phyloP scores from a whole-genome alignment of 2,329 filamentous ascomycete genomes.

The Capronia epimyces region DNA sequence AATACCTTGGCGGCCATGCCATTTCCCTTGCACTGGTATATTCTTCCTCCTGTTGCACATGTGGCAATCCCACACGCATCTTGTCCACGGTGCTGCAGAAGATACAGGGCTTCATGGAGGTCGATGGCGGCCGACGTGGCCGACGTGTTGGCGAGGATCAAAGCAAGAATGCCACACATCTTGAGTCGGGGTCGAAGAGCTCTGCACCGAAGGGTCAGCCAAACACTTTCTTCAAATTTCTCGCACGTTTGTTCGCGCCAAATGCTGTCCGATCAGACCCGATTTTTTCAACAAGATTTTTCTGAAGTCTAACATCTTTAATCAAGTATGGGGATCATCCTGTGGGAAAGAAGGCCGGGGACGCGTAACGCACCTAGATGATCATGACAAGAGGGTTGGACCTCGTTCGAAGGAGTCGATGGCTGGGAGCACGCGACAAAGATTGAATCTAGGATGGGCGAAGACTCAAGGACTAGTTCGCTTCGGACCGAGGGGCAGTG shows the following conservation, averaged over 20 bases:
- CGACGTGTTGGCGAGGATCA: constrained; percentile 55
- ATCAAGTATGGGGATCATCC: constrained; percentile 40
- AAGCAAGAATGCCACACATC: constrained; percentile 60
- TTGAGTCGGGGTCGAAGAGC: constrained; percentile 29
- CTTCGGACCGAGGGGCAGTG: constrained; percentile 10
- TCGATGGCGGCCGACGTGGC: constrained; percentile 54
- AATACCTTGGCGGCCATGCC: constrained; percentile 84
- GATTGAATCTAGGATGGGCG: neutral
- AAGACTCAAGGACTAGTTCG: constrained; percentile 10
- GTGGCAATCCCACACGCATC: constrained; percentile 83
- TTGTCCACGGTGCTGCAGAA: constrained; percentile 71
- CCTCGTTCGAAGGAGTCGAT: neutral
- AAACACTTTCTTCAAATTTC: neutral
- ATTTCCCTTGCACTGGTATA: constrained; percentile 86
- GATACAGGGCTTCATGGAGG: constrained; percentile 66
- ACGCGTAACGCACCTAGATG: constrained; percentile 12
- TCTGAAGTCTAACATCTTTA: constrained; percentile 49
- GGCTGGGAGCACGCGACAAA: constrained; percentile 1
- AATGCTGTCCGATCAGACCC: constrained; percentile 17
- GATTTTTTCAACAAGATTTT: constrained; percentile 29
- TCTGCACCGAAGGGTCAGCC: constrained; percentile 7
- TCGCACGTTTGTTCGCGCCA: neutral
- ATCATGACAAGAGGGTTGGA: neutral
- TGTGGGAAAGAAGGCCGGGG: constrained; percentile 12
- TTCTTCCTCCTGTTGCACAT: constrained; percentile 67